phyloP scores from a whole-genome alignment of 257 asterid species.

The Solanum virginianum region DNA sequence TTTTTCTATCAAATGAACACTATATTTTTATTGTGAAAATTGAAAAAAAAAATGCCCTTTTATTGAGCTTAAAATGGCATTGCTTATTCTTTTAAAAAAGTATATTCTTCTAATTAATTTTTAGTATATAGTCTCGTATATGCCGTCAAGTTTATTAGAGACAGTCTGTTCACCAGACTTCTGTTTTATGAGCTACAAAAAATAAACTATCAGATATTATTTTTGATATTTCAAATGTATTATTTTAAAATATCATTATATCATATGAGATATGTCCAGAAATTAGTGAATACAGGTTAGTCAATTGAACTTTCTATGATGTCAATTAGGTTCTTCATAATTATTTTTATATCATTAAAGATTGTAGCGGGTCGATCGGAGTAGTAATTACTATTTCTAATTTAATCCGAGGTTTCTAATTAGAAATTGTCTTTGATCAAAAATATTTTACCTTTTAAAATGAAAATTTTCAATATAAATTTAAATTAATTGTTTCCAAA shows the following conservation, averaged over 20 bases:
- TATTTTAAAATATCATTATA: background rate
- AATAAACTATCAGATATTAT: background rate
- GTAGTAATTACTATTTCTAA: background rate
- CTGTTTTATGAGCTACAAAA: background rate
- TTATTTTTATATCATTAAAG: background rate
- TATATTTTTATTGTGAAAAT: background rate
- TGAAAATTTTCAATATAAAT: background rate
- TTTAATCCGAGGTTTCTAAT: background rate
- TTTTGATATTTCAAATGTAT: background rate
- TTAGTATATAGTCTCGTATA: background rate
- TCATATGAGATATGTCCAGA: background rate
- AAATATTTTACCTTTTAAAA: background rate
- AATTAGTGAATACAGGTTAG: no score
- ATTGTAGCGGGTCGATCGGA: background rate
- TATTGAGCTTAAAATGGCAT: background rate
- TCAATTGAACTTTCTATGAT: background rate
- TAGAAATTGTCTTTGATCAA: background rate
- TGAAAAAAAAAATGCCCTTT: background rate
- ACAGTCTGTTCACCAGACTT: background rate
- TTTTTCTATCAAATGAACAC: background rate
- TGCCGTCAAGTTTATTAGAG: background rate
- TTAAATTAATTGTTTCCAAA: background rate
- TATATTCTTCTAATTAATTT: background rate
- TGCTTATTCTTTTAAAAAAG: background rate
- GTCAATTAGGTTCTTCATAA: background rate